phyloP scores from a whole-genome alignment of 164 flowering plant genomes.

The Berberis vulgaris region DNA sequence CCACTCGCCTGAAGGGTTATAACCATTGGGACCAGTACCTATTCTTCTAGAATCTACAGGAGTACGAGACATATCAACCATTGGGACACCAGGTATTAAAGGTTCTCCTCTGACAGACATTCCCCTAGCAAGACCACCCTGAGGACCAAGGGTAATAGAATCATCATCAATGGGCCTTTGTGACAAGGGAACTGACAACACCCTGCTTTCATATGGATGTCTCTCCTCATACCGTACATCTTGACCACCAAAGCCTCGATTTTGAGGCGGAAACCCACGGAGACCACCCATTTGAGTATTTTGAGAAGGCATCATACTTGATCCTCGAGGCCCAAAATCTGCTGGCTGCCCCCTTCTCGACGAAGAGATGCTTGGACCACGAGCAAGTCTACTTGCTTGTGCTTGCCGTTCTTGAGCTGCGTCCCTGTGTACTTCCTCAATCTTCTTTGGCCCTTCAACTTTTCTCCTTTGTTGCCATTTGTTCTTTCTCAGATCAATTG shows the following conservation, averaged over 20 bases:
- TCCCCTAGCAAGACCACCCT: slow-evolving; percentile 92
- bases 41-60: slow-evolving; percentile 50
- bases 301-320: slow-evolving; percentile 49
- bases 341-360: slow-evolving; percentile 52
- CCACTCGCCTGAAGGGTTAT: slow-evolving; percentile 39
- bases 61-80: slow-evolving; percentile 27
- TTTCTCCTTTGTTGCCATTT: slow-evolving; percentile 96
- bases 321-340: slow-evolving; percentile 68
- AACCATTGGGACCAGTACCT: slow-evolving; percentile 52
- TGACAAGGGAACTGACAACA: slow-evolving; percentile 59
- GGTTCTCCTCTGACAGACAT: slow-evolving; percentile 73
- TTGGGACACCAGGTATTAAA: slow-evolving; percentile 22
- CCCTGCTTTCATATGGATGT: slow-evolving; percentile 47
- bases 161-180: slow-evolving; percentile 66
- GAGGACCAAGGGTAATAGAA: slow-evolving; percentile 82
- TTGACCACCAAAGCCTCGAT: slow-evolving; percentile 60
- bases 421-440: slow-evolving; percentile 95
- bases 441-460: slow-evolving; percentile 96
- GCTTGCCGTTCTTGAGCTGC: slow-evolving; percentile 91
- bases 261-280: slow-evolving; percentile 48
- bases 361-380: slow-evolving; percentile 50
- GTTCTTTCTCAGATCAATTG: slow-evolving; percentile 87
- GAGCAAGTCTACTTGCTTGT: slow-evolving; percentile 58
- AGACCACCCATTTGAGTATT: slow-evolving; percentile 45
- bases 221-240: slow-evolving; percentile 68